A percentile compares a stretch with the other conserved stretches of the same genome.
Evolutionary conservation across 1,139 yeast species (phyloP).

Genomic region (Arxiozyma heterogenica): DNA sequence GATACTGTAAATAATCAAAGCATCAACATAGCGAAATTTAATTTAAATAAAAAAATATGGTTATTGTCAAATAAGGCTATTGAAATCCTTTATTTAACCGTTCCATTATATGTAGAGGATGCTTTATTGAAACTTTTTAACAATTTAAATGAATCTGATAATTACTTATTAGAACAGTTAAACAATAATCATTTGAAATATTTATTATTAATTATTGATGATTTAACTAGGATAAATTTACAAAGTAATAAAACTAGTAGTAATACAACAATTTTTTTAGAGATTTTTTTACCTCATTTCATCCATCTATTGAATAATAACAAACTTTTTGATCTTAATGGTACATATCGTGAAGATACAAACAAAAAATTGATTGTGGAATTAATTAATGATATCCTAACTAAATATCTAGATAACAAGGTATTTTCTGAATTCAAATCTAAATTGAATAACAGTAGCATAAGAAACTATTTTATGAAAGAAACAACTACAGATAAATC

Average conservation of each 20-base stretch:
- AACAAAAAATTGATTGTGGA: slow-evolving; percentile 7
- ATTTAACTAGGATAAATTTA: slow-evolving; percentile 9
- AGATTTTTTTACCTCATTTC: slow-evolving; percentile 15
- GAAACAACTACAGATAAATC: background rate
- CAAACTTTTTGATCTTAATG: too few relatives aligned
- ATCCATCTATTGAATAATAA: slow-evolving; percentile 3
- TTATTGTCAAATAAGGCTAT: slow-evolving; percentile 24
- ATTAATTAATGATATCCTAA: slow-evolving; percentile 17
- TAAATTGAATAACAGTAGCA: slow-evolving; percentile 3
- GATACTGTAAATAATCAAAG: background rate
- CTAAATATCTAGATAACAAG: slow-evolving; percentile 9
- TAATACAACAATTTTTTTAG: slow-evolving; percentile 12
- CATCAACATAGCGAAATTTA: background rate
- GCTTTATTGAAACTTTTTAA: slow-evolving; percentile 6
- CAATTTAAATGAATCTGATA: slow-evolving; percentile 4
- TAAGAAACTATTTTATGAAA: slow-evolving; percentile 1
- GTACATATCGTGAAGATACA: background rate
- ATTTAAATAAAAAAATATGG: slow-evolving; percentile 24
- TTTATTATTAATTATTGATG: slow-evolving; percentile 8
- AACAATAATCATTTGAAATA: slow-evolving; percentile 1
- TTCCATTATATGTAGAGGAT: slow-evolving; percentile 14
- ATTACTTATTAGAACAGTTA: background rate
- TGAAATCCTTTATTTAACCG: slow-evolving; percentile 25
- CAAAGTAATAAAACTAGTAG: slow-evolving; percentile 12
- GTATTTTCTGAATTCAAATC: slow-evolving; percentile 3